Percentiles rank a stretch among this genome's conserved stretches.
These are phyloP conservation scores for Castanea sativa DNA, from an alignment of 306 rosid genomes.

Conservation along the genomic window DNA sequence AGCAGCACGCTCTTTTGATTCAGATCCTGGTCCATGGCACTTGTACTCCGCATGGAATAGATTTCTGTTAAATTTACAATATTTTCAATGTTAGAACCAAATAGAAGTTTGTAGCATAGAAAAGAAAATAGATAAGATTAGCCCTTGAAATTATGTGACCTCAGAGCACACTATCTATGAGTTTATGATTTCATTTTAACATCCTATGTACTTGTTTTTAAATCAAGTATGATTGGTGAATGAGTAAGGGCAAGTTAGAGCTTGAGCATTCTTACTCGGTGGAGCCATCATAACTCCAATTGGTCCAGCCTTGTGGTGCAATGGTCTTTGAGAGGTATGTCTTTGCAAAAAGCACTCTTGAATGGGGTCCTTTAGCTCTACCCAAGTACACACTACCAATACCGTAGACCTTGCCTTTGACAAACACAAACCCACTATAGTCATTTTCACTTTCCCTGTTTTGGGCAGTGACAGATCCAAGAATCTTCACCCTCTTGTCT, in stretches of 20 bases:
- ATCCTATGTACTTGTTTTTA: too few species aligned
- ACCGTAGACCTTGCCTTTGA: conserved; percentile 67
- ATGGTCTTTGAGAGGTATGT: conserved; percentile 62
- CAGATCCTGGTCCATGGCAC: conserved; percentile 65
- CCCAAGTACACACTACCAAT: conserved; percentile 66
- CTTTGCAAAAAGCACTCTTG: conserved; percentile 58
- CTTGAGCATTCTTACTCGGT: conserved; percentile 47
- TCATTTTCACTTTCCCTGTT: conserved; percentile 43
- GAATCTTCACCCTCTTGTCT: conserved; percentile 56
- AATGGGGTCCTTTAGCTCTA: conserved; percentile 69
- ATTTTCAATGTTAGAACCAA: not conserved
- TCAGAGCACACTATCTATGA: too few species aligned
- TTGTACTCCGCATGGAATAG: conserved; percentile 62
- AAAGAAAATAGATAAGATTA: too few species aligned
- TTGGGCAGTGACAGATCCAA: conserved; percentile 75
- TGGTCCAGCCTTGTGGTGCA: conserved; percentile 67
- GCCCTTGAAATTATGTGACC: too few species aligned
- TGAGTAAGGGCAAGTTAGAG: not conserved
- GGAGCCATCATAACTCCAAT: conserved; percentile 67
- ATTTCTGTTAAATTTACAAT: conserved; percentile 36
- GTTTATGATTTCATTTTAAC: too few species aligned
- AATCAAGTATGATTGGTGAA: not conserved
- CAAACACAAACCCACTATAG: conserved; percentile 64
- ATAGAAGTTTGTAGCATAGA: not conserved
- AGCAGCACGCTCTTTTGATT: conserved; percentile 27